Conservation (phyloP, 768 basidiomycete genomes). For the Trametes sanguinea region DNA sequence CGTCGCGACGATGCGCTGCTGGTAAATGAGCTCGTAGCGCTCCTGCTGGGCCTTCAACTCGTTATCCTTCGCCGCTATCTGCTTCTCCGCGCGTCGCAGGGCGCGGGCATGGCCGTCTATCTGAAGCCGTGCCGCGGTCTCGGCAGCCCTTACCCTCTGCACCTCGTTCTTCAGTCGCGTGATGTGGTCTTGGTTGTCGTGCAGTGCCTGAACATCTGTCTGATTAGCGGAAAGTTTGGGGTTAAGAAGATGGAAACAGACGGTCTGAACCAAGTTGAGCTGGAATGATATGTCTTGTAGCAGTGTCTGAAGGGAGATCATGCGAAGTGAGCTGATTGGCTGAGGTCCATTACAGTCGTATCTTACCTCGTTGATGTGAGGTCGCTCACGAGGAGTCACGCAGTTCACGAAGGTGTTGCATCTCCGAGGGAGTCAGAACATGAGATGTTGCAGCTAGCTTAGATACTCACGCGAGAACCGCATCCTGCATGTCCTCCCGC, state of each 20-base stretch:
- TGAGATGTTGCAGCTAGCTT: too few species aligned
- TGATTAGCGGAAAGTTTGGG: neutral
- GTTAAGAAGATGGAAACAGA: neutral
- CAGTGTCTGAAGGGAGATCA: neutral
- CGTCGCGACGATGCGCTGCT: constrained; percentile 3
- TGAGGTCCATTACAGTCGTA: neutral
- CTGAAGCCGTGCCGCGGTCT: constrained; percentile 4
- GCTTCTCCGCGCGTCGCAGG: neutral
- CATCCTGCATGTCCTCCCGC: constrained; percentile 7
- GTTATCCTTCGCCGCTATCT: neutral
- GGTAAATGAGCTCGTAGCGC: neutral
- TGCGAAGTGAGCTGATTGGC: neutral
- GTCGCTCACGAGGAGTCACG: constrained; percentile 10
- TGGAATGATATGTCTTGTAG: constrained; percentile 17
- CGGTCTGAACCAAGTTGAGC: constrained; percentile 11
- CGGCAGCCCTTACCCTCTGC: neutral
- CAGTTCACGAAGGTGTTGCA: constrained; percentile 24
- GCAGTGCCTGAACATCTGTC: neutral
- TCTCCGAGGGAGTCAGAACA: neutral
- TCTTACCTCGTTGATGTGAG: constrained; percentile 15
- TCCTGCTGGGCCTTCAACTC: neutral
- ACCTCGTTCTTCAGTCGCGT: constrained; percentile 7
- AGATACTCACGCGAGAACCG: constrained; percentile 14
- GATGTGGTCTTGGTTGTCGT: constrained; percentile 4
- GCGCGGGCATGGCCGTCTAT: neutral